Conservation (phyloP, 2,329 filamentous ascomycete species). For the Tolypocladium nubicola region DNA sequence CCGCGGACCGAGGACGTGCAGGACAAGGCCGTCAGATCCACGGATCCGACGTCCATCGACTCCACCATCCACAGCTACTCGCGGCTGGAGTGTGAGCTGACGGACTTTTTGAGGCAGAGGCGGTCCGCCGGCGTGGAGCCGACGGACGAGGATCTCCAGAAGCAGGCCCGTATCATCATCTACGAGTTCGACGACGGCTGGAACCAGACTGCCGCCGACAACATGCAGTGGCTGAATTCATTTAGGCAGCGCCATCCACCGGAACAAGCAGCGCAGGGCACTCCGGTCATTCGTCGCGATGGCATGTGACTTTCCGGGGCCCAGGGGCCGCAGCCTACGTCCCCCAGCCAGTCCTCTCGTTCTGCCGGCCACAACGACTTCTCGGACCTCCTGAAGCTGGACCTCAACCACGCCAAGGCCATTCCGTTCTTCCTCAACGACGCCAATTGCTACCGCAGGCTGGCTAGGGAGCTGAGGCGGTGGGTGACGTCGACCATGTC, state of each 20-base stretch:
- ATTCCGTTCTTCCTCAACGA: slow-evolving; percentile 43
- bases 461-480: slow-evolving; percentile 41
- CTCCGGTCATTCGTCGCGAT: not conserved
- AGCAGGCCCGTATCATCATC: slow-evolving; percentile 48
- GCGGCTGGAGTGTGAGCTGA: slow-evolving; percentile 44
- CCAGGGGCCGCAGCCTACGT: slow-evolving; percentile 5
- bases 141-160: slow-evolving; percentile 43
- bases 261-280: slow-evolving; percentile 1
- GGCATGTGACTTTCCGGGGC: not conserved
- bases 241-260: slow-evolving; percentile 39
- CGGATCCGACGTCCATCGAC: slow-evolving; percentile 44
- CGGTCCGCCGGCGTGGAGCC: slow-evolving; percentile 34
- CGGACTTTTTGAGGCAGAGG: slow-evolving; percentile 38
- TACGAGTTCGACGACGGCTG: slow-evolving; percentile 52
- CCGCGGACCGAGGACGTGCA: slow-evolving; percentile 46
- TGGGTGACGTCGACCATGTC: slow-evolving; percentile 45
- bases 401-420: slow-evolving; percentile 4
- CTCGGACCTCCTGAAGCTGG: slow-evolving; percentile 3
- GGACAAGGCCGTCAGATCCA: slow-evolving; percentile 36
- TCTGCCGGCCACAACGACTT: slow-evolving; percentile 1
- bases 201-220: slow-evolving; percentile 54
- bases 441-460: slow-evolving; percentile 47
- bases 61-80: slow-evolving; percentile 49
- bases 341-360: slow-evolving; percentile 6
- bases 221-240: slow-evolving; percentile 37